A percentile compares a stretch with the other conserved stretches of the same genome.
Conservation (phyloP, 2,329 filamentous ascomycete genomes). For the Pyricularia pennisetigena region DNA sequence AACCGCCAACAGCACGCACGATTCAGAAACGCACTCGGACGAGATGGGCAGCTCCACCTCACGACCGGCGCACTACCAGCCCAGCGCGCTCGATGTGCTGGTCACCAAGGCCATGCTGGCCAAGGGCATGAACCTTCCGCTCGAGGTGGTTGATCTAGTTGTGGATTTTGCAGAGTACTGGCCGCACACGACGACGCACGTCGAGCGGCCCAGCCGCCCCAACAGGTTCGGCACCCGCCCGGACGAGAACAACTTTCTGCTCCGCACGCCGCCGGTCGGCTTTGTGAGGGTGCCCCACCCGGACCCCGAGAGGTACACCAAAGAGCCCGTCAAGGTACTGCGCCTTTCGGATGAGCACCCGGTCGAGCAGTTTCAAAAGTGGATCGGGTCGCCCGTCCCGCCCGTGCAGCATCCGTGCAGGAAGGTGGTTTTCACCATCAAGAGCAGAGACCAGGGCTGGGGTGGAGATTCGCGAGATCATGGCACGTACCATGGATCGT, state of each 20-base stretch:
- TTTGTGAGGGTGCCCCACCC: slow-evolving; percentile 20
- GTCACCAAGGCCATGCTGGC: slow-evolving; percentile 37
- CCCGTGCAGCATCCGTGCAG: slow-evolving; percentile 39
- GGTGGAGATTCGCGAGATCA: slow-evolving; percentile 20
- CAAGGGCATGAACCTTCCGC: slow-evolving; percentile 33
- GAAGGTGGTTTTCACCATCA: slow-evolving; percentile 51
- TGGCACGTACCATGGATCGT: slow-evolving; percentile 37
- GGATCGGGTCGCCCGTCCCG: slow-evolving; percentile 28
- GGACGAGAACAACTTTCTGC: slow-evolving; percentile 28
- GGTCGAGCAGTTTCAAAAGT: slow-evolving; percentile 21
- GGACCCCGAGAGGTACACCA: slow-evolving; percentile 12
- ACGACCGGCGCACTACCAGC: slow-evolving; percentile 13
- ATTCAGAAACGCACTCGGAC: not conserved
- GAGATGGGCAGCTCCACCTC: not conserved
- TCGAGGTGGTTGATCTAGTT: slow-evolving; percentile 44
- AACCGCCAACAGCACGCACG: not conserved
- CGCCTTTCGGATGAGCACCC: slow-evolving; percentile 18
- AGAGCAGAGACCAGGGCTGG: slow-evolving; percentile 51
- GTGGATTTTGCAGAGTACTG: slow-evolving; percentile 55
- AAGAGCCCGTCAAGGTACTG: slow-evolving; percentile 5
- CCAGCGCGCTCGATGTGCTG: slow-evolving; percentile 37
- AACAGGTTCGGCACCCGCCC: slow-evolving; percentile 1
- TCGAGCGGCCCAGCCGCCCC: slow-evolving; percentile 13
- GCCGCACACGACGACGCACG: slow-evolving; percentile 34
- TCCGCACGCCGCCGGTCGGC: slow-evolving; percentile 30